Evolutionary conservation across 2,329 filamentous ascomycete species (phyloP), one percentile per base, ranked within the genome.

Genomic region (Celoporthe dispersa): DNA sequence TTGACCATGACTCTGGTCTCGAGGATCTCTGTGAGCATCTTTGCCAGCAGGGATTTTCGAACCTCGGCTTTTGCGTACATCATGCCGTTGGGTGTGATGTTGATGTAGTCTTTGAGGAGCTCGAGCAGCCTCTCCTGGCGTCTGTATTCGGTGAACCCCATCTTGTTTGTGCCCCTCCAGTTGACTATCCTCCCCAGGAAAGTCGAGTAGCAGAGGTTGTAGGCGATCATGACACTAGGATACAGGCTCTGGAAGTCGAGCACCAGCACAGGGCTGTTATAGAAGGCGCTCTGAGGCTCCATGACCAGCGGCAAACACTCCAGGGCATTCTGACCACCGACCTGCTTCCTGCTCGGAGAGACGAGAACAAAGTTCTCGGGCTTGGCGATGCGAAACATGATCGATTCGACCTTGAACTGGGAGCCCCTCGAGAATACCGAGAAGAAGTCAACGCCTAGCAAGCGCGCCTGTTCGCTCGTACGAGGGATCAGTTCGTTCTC

Each of bases 1-100:
- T 99, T 99, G 70, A 99, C 92, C 96, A 99, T 99, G 48, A 98
- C 91, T 72, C 96, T 88, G 7, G 96, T 98, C 80, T 98, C 95
- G 16, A 99, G 85, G 33, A 99, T 97, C 80, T 99, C 96, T 2
- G 92, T 91, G 72, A 99, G 84, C 96, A 99, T 99, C 81, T 97
- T 98, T 4, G 95, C 95, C 4, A 99, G 84, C 6, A 99, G 85
- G 0, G 94, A 97, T 80, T 94, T 97, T 41, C 96, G 90, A 76
- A 98, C 91, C 75, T 92, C 88, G 0, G 92, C 86, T 76, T 94
- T 97, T 71, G 89, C 90, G 76, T 97, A 99, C 90, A 99, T 97
- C 84, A 98, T 96, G 0, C 96, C 96, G 75, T 99, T 99, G 0
- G 96, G 96, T 0, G 96, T 87, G 73, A 99, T 92, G 78, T 97